phyloP scores from a whole-genome alignment of 805 yeast species.

The Metschnikowia noctiluminum region DNA sequence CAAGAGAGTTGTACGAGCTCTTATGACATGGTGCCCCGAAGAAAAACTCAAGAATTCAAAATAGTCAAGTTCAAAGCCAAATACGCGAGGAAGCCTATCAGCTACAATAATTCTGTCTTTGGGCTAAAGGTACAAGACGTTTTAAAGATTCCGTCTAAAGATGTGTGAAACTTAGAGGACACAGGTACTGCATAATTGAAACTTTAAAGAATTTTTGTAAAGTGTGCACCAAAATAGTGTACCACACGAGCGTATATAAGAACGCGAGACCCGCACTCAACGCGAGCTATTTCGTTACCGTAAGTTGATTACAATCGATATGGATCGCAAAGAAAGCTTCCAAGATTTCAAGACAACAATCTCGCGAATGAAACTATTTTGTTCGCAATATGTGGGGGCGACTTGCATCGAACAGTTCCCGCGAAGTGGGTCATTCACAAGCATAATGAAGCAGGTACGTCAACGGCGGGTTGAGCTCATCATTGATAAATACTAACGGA shows the following conservation, averaged over 20 bases:
- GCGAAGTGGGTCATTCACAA: background rate
- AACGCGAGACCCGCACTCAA: background rate
- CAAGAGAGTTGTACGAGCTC: background rate
- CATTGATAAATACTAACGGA: background rate
- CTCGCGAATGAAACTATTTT: background rate
- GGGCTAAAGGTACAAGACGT: slow-evolving; percentile 1
- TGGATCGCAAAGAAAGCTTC: slow-evolving; percentile 1
- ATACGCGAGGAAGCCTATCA: background rate
- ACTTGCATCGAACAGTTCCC: background rate
- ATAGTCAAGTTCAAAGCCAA: background rate
- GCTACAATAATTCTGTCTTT: background rate
- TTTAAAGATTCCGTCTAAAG: background rate
- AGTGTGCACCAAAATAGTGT: background rate
- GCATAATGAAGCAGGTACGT: slow-evolving; percentile 1
- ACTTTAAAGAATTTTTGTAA: background rate
- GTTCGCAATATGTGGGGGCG: background rate
- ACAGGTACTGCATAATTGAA: background rate
- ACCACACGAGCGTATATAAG: background rate
- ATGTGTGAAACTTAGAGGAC: background rate
- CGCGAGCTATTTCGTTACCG: background rate
- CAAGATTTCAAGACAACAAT: background rate
- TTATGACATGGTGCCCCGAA: background rate
- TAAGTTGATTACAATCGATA: background rate
- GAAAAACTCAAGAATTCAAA: background rate
- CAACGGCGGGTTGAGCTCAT: background rate